Conservation (phyloP, 2,329 filamentous ascomycete species). For the Colletotrichum noveboracense region DNA sequence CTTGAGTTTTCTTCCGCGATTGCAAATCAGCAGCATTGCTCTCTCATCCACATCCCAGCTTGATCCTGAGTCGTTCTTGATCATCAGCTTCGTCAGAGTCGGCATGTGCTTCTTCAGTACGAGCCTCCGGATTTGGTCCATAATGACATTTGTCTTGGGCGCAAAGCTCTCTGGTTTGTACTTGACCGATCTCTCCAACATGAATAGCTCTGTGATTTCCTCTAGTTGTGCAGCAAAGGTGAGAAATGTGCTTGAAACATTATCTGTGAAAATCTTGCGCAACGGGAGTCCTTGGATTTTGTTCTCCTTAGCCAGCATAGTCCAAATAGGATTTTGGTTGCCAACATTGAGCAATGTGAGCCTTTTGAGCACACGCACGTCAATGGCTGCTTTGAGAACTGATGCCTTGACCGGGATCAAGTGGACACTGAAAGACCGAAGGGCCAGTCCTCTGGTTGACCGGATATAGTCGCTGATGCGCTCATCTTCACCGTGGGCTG, state of each 20-base stretch:
- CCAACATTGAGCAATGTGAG: conserved; percentile 70
- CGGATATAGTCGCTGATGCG: conserved; percentile 59
- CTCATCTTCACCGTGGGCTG: conserved; percentile 25
- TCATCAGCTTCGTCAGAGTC: conserved; percentile 61
- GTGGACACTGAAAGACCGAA: conserved; percentile 60
- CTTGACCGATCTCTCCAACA: conserved; percentile 60
- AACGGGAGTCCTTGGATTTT: conserved; percentile 55
- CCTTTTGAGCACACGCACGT: conserved; percentile 59
- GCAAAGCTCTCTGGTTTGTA: conserved; percentile 59
- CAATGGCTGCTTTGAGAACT: conserved; percentile 60
- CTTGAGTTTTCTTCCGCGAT: conserved; percentile 51
- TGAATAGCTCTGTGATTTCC: conserved; percentile 61
- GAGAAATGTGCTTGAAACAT: conserved; percentile 62
- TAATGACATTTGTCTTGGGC: conserved; percentile 52
- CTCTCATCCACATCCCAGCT: conserved; percentile 65
- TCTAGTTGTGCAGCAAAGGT: conserved; percentile 57
- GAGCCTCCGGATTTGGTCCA: conserved; percentile 62
- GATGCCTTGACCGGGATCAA: conserved; percentile 66
- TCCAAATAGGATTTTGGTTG: conserved; percentile 65
- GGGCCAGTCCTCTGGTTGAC: conserved; percentile 60
- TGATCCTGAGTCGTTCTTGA: conserved; percentile 59
- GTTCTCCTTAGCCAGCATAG: conserved; percentile 59
- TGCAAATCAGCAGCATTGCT: conserved; percentile 59
- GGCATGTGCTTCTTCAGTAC: conserved; percentile 63
- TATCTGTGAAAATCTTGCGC: conserved; percentile 66